Percentiles rank a stretch among this genome's conserved stretches.
Evolutionary conservation across 176 grass and related monocot species (phyloP).

Genomic region (Elaeis guineensis): DNA sequence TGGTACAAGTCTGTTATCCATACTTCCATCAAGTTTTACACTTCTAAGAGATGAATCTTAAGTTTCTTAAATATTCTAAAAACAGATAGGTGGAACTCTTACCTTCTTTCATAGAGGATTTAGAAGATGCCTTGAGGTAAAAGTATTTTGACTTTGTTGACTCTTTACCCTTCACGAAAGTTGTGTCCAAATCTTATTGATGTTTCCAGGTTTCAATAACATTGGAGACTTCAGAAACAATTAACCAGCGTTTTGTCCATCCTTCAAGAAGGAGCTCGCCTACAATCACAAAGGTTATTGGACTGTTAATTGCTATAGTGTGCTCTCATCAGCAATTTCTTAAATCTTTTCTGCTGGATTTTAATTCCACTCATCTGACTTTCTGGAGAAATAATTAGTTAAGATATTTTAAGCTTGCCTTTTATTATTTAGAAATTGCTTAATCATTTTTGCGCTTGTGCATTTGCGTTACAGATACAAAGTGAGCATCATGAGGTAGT

Average conservation of each 20-base stretch:
- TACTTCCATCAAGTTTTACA: neutral
- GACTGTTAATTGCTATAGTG: too few species aligned
- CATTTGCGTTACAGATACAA: slow-evolving; percentile 36
- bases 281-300: slow-evolving; percentile 64
- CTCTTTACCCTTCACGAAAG: slow-evolving; percentile 6
- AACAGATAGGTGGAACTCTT: slow-evolving; percentile 85
- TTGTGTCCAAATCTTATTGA: neutral
- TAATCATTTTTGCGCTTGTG: too few species aligned
- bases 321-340: too few species aligned
- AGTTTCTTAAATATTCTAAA: slow-evolving; percentile 22
- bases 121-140: slow-evolving; percentile 82
- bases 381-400: too few species aligned
- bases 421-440: too few species aligned
- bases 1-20: slow-evolving; percentile 32
- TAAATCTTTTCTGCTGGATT: too few species aligned
- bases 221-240: slow-evolving; percentile 90
- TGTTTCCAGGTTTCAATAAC: slow-evolving; percentile 61
- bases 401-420: too few species aligned
- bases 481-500: slow-evolving; percentile 96
- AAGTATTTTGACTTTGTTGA: slow-evolving; percentile 6
- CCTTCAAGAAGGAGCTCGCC: slow-evolving; percentile 84
- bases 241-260: slow-evolving; percentile 70
- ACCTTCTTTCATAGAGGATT: slow-evolving; percentile 74
- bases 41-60: slow-evolving; percentile 7
- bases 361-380: too few species aligned